Evolutionary conservation across 2,329 filamentous ascomycete species (phyloP), one percentile per base, ranked within the genome.

Genomic region (Colletotrichum ledebouriae): DNA sequence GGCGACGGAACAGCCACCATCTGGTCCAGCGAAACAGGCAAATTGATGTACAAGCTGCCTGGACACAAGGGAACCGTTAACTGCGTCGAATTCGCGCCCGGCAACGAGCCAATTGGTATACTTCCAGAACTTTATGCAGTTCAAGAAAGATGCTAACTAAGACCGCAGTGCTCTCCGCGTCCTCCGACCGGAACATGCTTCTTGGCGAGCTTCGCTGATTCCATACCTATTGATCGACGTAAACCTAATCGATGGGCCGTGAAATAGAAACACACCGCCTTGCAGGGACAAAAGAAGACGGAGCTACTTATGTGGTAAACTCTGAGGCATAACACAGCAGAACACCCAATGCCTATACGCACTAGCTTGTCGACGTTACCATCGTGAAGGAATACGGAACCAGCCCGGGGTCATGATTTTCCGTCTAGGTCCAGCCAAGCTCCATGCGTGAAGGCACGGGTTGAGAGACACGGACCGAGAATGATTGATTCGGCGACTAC

Each of bases 11-110:
- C 91, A 7, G 94, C 94, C 17, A 91, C 97, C 13, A 89, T 98
- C 10, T 99, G 96, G 96, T 94, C 96, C 58, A 89, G 85, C 63
- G 90, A 93, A 76, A 92, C 88, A n/a, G 94, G 93, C 67, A 98
- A 97, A 82, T 84, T 99, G 73, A 79, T 97, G 71, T 97, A 98
- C 81, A 98, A 98, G 81, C 85, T 99, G 59, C 96, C 96, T 1
- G 96, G 96, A 1, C 96, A 99, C 78, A 96, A 94, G 80, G 96
- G 95, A 39, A 93, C 93, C 0, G 96, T 98, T 59, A 99, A 98
- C 77, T 94, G 95, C 78, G 95, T 95, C 62, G 92, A 97, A 73
- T 97, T 99, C 77, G 91, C 93, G 56, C 94, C 95, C 4, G 87
- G 88, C 44, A 89, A 91, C 69, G 94, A 98, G 74, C 94, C 94